Base-by-base conservation (phyloP, 345 rosid species). In the Acer saccharum region DNA sequence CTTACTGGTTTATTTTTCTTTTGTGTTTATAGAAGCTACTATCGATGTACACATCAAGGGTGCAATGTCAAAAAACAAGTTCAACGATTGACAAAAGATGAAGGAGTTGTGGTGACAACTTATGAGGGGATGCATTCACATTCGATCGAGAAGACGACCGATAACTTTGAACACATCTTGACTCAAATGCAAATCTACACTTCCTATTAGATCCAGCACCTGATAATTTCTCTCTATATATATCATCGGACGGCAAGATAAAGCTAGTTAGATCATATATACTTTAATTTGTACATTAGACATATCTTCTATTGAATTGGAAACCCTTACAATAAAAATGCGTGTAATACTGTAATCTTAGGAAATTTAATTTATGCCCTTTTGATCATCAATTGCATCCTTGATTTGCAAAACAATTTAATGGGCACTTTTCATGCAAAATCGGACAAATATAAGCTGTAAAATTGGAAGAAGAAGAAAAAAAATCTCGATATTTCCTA, bases 31-130 rank as follows among this genome's bases (percentile, higher is more conserved):
- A 96, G 99, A 87, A 96, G 98, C 88, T 96, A 96, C 74, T 96
- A 96, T 50, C 82, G 93, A n/a, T 96, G 99, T 65, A 91, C 99
- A 10, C 82, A 88, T 76, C 84, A 85, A 81, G 98, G 98, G 21
- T 96, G 99, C 86, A 87, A 86, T 67, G 99, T 96, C 77, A 96
- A 96, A 90, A 96, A 96, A 85, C 99, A 96, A 83, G 94, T 96
- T 23, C 99, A 96, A 44, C 81, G 98, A 44, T 74, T 96, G 73
- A 90, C 89, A 0, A 79, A 32, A n/a, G 99, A 96, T n/a, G 97
- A 96, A 84, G 99, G 90, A 44, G 69, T 94, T 8, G 98, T 96
- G 1, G 89, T 91, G 71, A 96, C 99, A 14, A 94, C 99, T 9
- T 96, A 96, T 48, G 99, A 96, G 86, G 99, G 98, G 11, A 81